phyloP scores from a whole-genome alignment of 2,329 filamentous ascomycete species.

The Coniochaeta ligniaria region DNA sequence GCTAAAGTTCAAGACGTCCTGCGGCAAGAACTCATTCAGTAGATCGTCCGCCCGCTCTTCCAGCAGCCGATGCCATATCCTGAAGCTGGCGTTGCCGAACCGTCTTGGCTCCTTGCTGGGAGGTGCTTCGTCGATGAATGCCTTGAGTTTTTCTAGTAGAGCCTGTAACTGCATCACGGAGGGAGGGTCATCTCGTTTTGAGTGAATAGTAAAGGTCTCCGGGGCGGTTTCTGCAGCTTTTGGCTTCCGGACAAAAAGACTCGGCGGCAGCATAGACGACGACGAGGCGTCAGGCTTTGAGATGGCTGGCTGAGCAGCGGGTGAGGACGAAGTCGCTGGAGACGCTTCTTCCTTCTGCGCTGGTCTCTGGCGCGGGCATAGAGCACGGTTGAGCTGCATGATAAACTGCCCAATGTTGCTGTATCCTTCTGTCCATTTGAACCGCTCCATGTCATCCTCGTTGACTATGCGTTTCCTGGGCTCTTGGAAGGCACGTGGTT shows the following conservation, averaged over 20 bases:
- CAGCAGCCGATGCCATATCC: conserved; percentile 71
- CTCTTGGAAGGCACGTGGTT: conserved; percentile 50
- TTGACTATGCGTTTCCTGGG: conserved; percentile 82
- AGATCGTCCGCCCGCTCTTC: conserved; percentile 51
- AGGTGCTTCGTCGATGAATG: conserved; percentile 68
- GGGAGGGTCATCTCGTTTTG: conserved; percentile 35
- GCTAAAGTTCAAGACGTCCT: conserved; percentile 17
- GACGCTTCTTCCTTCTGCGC: background rate
- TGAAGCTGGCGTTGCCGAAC: conserved; percentile 89
- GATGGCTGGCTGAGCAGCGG: background rate
- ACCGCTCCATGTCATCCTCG: conserved; percentile 70
- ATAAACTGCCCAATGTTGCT: conserved; percentile 81
- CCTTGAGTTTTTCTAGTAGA: conserved; percentile 58
- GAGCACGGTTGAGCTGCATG: conserved; percentile 79
- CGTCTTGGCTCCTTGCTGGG: conserved; percentile 79
- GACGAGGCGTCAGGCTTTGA: background rate
- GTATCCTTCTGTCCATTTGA: conserved; percentile 77
- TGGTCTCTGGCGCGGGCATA: conserved; percentile 60
- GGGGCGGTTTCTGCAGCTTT: conserved; percentile 15
- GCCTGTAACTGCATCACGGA: conserved; percentile 58
- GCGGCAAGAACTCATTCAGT: conserved; percentile 48
- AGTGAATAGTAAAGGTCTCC: conserved; percentile 40
- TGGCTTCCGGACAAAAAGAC: conserved; percentile 9
- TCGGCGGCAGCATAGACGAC: background rate
- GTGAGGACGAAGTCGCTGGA: background rate